phyloP scores from a whole-genome alignment of 2,329 filamentous ascomycete genomes.

The Rachicladosporium sp. region DNA sequence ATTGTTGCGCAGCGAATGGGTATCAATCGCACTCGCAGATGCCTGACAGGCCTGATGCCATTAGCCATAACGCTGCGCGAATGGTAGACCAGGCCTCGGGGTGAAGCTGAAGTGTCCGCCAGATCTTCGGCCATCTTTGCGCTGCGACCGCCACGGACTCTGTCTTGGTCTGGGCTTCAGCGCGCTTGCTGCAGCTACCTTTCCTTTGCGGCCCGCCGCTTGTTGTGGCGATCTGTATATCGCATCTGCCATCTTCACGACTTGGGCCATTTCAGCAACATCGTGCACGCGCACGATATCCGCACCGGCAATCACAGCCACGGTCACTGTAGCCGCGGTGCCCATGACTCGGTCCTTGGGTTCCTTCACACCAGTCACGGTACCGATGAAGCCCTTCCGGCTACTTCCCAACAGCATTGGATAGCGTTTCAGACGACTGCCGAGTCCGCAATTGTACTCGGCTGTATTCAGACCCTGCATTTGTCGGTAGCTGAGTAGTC shows the following conservation, averaged over 20 bases:
- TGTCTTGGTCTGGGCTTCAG: no score
- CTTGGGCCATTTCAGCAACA: conserved; percentile 71
- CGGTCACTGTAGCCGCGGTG: conserved; percentile 77
- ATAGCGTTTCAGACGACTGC: no score
- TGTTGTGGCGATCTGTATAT: conserved; percentile 33
- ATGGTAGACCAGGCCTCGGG: no score
- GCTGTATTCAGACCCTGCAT: conserved; percentile 36
- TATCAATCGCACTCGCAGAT: no score
- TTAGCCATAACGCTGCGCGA: no score
- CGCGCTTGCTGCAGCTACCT: no score
- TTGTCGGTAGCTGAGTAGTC: conserved; percentile 25
- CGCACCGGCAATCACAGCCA: conserved; percentile 74
- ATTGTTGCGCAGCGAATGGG: no score
- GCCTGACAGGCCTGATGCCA: no score
- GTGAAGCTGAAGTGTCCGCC: no score
- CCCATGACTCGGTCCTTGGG: conserved; percentile 66
- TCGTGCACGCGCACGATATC: conserved; percentile 92
- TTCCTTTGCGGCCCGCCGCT: no score
- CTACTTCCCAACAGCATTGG: conserved; percentile 60
- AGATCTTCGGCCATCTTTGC: no score
- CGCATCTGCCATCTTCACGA: conserved; percentile 78
- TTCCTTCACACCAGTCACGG: conserved; percentile 61
- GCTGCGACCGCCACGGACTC: no score
- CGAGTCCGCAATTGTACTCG: conserved; percentile 66
- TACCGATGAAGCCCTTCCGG: conserved; percentile 79